Percentiles rank a stretch among this genome's conserved stretches.
Conservation (phyloP, 345 rosid genomes). For the Citrus glauca region DNA sequence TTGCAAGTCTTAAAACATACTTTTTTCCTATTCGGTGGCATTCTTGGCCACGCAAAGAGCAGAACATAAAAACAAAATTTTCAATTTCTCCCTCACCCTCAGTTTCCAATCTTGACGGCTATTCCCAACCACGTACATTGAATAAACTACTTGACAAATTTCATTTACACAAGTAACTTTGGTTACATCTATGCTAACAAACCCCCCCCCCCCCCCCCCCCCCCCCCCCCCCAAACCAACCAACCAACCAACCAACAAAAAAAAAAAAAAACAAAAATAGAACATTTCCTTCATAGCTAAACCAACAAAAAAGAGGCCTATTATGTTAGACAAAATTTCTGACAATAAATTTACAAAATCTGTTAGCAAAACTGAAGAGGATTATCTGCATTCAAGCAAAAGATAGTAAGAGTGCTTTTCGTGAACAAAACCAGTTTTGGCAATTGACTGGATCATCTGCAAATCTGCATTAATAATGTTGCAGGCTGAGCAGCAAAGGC, state of each 20-base stretch:
- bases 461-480: not conserved
- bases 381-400: not conserved
- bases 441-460: not conserved
- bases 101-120: too few species aligned
- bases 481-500: not conserved
- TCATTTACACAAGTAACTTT: not conserved
- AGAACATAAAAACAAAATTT: too few species aligned
- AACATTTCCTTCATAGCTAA: not conserved
- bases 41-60: too few species aligned
- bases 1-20: too few species aligned
- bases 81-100: too few species aligned
- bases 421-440: not conserved
- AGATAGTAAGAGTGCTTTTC: not conserved
- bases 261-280: not conserved
- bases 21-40: too few species aligned
- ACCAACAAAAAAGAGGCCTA: not conserved
- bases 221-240: too few species aligned
- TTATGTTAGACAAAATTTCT: constrained; percentile 16
- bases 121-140: not conserved
- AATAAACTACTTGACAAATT: not conserved
- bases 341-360: constrained; percentile 13
- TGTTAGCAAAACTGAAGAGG: constrained; percentile 18
- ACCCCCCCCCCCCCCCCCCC: too few species aligned
- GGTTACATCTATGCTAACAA: not conserved
- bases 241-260: too few species aligned